phyloP scores from a whole-genome alignment of 2,329 filamentous ascomycete genomes.

The Trichoderma koningii region DNA sequence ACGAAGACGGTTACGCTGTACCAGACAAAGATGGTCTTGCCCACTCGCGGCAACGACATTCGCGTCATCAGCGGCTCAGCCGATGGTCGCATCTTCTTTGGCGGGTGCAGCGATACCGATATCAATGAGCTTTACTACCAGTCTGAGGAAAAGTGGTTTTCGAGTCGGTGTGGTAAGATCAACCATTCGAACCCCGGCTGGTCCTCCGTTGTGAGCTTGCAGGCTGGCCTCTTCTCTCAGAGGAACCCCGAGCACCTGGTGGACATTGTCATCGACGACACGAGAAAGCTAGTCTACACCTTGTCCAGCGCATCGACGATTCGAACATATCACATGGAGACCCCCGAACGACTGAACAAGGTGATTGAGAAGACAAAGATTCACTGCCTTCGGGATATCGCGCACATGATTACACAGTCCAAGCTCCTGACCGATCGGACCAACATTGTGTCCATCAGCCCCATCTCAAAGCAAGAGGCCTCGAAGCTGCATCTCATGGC shows the following conservation, averaged over 20 bases:
- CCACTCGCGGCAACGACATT: constrained; percentile 75
- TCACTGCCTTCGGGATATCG: constrained; percentile 69
- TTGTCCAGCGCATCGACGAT: constrained; percentile 87
- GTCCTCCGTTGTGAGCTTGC: constrained; percentile 60
- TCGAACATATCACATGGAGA: constrained; percentile 84
- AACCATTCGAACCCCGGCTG: constrained; percentile 81
- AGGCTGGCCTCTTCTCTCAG: constrained; percentile 53
- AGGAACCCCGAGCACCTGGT: constrained; percentile 64
- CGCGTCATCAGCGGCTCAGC: constrained; percentile 78
- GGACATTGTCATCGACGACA: constrained; percentile 86
- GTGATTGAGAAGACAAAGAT: constrained; percentile 67
- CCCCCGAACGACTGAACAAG: constrained; percentile 59
- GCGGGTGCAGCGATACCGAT: constrained; percentile 77
- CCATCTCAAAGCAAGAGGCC: constrained; percentile 77
- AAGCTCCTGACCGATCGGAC: constrained; percentile 69
- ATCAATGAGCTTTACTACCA: constrained; percentile 95
- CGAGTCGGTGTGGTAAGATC: constrained; percentile 80
- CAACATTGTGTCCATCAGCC: constrained; percentile 79
- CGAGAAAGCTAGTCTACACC: constrained; percentile 84
- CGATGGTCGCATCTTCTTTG: constrained; percentile 91
- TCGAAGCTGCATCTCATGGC: constrained; percentile 86
- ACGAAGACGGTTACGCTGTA: constrained; percentile 76
- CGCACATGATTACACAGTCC: constrained; percentile 79
- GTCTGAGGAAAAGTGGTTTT: constrained; percentile 97
- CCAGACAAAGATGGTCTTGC: constrained; percentile 81